Conservation (phyloP, 495 filamentous ascomycete species). For the Rhypophila decipiens region DNA sequence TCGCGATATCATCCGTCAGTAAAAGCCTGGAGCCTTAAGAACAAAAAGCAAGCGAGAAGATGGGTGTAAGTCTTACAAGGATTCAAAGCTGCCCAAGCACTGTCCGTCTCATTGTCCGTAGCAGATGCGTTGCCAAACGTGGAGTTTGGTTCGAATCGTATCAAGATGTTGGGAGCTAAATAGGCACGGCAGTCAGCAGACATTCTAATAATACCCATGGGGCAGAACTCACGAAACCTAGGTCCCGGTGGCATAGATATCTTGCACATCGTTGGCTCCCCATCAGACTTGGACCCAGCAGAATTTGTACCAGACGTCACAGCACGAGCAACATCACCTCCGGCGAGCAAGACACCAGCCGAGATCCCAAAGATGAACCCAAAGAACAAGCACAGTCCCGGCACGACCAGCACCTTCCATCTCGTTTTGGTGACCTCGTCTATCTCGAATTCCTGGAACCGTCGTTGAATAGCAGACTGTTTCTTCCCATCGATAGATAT, state of each 20-base stretch:
- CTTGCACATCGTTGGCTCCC: neutral
- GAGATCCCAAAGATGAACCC: neutral
- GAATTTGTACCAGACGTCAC: too few species aligned
- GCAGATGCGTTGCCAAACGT: neutral
- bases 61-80: neutral
- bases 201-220: neutral
- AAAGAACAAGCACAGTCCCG: neutral
- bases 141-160: neutral
- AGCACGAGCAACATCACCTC: too few species aligned
- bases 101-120: neutral
- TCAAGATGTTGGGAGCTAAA: neutral
- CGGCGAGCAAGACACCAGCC: neutral
- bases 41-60: neutral
- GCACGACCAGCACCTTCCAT: neutral
- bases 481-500: too few species aligned
- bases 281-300: too few species aligned
- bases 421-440: neutral
- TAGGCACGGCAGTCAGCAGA: neutral
- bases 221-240: neutral
- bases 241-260: neutral
- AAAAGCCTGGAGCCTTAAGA: neutral
- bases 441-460: too few species aligned
- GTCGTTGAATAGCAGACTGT: too few species aligned
- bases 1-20: neutral
- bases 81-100: neutral